Conservation (phyloP, 169 alveolate species). For the Eimeria brunetti region DNA sequence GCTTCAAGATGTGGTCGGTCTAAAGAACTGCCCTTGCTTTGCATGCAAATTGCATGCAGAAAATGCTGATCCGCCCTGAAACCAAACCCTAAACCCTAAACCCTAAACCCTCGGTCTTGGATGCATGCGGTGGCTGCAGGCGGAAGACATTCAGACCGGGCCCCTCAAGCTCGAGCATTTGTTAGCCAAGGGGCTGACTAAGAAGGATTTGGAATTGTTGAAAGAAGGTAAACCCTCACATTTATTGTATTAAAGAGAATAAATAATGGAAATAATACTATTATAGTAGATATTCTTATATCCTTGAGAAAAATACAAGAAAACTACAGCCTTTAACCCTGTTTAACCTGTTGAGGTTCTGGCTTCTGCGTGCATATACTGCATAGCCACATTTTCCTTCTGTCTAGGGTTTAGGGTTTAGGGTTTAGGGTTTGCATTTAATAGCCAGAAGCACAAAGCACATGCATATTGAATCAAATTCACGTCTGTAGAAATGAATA, state of each 20-base stretch:
- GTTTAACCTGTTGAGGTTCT: too few species aligned
- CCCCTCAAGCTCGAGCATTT: constrained; percentile 86
- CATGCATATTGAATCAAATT: background rate
- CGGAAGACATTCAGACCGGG: constrained; percentile 80
- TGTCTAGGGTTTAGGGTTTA: too few species aligned
- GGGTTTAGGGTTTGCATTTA: background rate
- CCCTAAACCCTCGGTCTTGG: background rate
- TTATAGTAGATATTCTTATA: background rate
- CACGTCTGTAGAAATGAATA: too few species aligned
- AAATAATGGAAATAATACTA: background rate
- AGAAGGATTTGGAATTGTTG: constrained; percentile 91
- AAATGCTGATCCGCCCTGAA: background rate
- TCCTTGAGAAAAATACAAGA: too few species aligned
- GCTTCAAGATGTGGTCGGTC: constrained; percentile 39
- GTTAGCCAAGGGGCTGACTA: constrained; percentile 85
- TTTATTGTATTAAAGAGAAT: background rate
- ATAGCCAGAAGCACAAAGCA: background rate
- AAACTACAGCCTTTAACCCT: background rate
- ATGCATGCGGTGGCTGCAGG: background rate
- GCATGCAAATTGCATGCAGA: background rate
- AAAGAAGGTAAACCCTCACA: constrained; percentile 89
- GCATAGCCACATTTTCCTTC: background rate
- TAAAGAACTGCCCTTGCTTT: background rate
- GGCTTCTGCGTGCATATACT: background rate
- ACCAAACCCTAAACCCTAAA: background rate